These are phyloP conservation scores for Lathyrus oleraceus DNA, from an alignment of 306 rosid genomes.

Conservation along the genomic window DNA sequence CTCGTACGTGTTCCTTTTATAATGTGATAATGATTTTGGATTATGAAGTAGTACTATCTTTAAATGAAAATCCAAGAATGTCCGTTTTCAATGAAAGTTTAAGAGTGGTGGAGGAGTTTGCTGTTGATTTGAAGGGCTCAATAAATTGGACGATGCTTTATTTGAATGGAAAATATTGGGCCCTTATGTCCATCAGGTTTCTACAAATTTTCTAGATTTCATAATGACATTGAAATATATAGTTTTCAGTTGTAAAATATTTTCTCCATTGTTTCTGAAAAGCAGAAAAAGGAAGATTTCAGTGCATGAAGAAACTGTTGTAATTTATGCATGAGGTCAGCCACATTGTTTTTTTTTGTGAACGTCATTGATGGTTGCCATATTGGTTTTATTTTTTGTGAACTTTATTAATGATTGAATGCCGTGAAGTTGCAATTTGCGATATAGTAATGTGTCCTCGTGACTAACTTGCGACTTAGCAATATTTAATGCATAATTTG, in stretches of 20 bases:
- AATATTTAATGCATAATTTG: not conserved
- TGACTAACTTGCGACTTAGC: not conserved
- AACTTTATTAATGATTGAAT: slow-evolving; percentile 8
- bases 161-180: slow-evolving; percentile 94
- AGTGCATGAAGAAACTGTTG: slow-evolving; percentile 60
- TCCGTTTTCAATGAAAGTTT: slow-evolving; percentile 89
- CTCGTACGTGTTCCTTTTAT: not conserved
- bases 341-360: slow-evolving; percentile 19
- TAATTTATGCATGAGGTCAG: slow-evolving; percentile 89
- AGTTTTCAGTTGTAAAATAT: slow-evolving; percentile 6
- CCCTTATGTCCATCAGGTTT: slow-evolving; percentile 89
- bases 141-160: slow-evolving; percentile 88
- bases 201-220: slow-evolving; percentile 1
- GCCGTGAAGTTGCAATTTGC: slow-evolving; percentile 11
- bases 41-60: slow-evolving; percentile 27
- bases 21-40: slow-evolving; percentile 2
- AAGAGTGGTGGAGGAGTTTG: slow-evolving; percentile 87
- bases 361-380: slow-evolving; percentile 9
- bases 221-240: slow-evolving; percentile 8
- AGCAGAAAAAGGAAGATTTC: slow-evolving; percentile 73
- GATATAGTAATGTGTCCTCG: not conserved
- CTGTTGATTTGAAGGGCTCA: slow-evolving; percentile 68
- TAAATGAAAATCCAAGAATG: slow-evolving; percentile 81
- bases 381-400: slow-evolving; percentile 6
- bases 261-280: slow-evolving; percentile 39